These are phyloP conservation scores for Kwoniella dejecticola DNA, from an alignment of 768 basidiomycete species.

Conservation along the genomic window DNA sequence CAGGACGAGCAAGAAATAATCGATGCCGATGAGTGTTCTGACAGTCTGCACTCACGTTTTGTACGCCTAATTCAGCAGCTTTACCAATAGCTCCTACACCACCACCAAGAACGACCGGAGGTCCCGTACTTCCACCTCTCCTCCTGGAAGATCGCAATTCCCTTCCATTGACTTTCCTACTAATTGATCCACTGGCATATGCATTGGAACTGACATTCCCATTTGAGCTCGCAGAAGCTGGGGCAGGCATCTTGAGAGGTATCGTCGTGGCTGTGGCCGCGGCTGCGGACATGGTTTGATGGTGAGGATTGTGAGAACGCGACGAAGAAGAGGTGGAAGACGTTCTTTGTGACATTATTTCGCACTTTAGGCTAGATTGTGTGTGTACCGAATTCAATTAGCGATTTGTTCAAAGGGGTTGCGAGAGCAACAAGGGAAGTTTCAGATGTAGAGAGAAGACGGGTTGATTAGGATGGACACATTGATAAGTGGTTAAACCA, in stretches of 20 bases:
- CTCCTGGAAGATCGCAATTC: conserved; percentile 19
- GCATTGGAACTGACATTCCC: not conserved
- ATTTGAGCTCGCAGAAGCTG: not conserved
- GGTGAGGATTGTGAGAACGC: not conserved
- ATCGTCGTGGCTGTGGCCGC: conserved; percentile 4
- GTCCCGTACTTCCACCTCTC: conserved; percentile 28
- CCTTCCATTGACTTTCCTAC: conserved; percentile 3
- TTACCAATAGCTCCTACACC: conserved; percentile 31
- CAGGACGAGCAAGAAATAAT: too few species aligned
- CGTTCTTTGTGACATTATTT: not conserved
- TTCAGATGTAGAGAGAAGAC: too few species aligned
- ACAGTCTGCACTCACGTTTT: conserved; percentile 14
- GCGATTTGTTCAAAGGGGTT: too few species aligned
- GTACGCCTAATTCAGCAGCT: conserved; percentile 10
- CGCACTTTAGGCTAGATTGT: too few species aligned
- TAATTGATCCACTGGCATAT: not conserved
- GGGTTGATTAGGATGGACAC: too few species aligned
- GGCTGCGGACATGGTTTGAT: conserved; percentile 7
- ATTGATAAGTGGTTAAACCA: too few species aligned
- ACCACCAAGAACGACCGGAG: conserved; percentile 31
- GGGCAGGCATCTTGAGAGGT: conserved; percentile 11
- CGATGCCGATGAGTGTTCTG: too few species aligned
- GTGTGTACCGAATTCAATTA: too few species aligned
- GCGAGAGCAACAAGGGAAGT: too few species aligned
- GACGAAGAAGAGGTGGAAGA: not conserved